A percentile compares a stretch with the other conserved stretches of the same genome.
Conservation (phyloP, 192 early-diverging fungal genomes). For the Umbelopsis isabellina region DNA sequence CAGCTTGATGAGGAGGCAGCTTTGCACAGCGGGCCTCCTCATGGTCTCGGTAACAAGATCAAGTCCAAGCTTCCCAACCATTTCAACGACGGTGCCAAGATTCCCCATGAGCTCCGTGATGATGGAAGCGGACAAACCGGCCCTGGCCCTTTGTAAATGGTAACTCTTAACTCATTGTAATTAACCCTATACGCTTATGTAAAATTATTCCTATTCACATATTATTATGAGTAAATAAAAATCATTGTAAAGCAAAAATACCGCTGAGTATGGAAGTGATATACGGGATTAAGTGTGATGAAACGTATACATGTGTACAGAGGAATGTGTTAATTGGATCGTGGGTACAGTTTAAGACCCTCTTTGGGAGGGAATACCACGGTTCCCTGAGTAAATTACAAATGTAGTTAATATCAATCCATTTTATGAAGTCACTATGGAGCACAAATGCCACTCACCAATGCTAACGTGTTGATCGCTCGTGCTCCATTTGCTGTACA, state of each 20-base stretch:
- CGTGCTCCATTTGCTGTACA: background rate
- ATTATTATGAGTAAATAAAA: slow-evolving; percentile 7
- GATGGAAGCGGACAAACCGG: slow-evolving; percentile 12
- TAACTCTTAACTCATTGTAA: too few species aligned
- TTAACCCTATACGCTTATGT: background rate
- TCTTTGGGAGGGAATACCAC: too few species aligned
- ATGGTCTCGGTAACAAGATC: slow-evolving; percentile 22
- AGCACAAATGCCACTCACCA: background rate
- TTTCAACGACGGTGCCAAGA: slow-evolving; percentile 11
- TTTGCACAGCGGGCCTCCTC: slow-evolving; percentile 7
- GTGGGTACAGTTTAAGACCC: too few species aligned
- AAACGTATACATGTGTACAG: too few species aligned
- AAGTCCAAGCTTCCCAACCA: slow-evolving; percentile 23
- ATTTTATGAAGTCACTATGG: background rate
- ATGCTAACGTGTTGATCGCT: background rate
- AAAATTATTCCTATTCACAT: slow-evolving; percentile 1
- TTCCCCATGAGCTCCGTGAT: slow-evolving; percentile 16
- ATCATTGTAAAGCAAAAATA: background rate
- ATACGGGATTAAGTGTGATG: too few species aligned
- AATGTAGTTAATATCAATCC: too few species aligned
- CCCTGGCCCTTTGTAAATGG: slow-evolving; percentile 16
- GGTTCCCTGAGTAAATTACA: too few species aligned
- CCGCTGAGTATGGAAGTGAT: too few species aligned
- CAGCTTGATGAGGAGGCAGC: background rate
- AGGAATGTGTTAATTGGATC: too few species aligned